Percentiles rank a stretch among this genome's conserved stretches.
Evolutionary conservation across 208 protist genomes (phyloP).

Genomic region (Acanthamoeba healyi): DNA sequence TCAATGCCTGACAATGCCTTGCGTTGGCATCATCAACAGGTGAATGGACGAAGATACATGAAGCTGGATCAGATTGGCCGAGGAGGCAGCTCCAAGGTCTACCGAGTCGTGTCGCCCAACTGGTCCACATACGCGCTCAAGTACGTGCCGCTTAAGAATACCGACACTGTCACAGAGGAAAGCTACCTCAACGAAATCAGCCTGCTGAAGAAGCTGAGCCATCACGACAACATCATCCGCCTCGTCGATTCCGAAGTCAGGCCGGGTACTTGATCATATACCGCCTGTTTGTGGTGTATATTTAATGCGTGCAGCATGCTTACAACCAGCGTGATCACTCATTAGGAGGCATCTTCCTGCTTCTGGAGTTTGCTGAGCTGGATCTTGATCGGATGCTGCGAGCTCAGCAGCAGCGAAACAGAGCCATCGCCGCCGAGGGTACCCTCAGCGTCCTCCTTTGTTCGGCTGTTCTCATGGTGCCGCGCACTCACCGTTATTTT

Average conservation of each 20-base stretch:
- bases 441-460: no score
- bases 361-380: constrained; percentile 90
- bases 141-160: constrained; percentile 78
- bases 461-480: background rate
- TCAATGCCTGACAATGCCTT: no score
- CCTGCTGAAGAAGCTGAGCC: constrained; percentile 86
- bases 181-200: constrained; percentile 90
- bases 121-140: constrained; percentile 86
- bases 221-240: constrained; percentile 83
- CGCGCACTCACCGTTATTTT: no score
- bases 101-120: constrained; percentile 81
- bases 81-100: constrained; percentile 87
- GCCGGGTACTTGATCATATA: constrained; percentile 1
- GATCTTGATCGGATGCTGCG: constrained; percentile 87
- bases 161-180: constrained; percentile 57
- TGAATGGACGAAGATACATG: constrained; percentile 86
- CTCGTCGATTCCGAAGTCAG: constrained; percentile 83
- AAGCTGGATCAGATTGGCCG: constrained; percentile 85
- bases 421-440: background rate
- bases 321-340: background rate
- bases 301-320: no score
- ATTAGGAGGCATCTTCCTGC: constrained; percentile 82
- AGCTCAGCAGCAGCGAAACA: constrained; percentile 49
- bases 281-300: no score
- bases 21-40: constrained; percentile 72